Base-by-base conservation (phyloP, 2,329 filamentous ascomycete genomes). In the Alternaria triticina region DNA sequence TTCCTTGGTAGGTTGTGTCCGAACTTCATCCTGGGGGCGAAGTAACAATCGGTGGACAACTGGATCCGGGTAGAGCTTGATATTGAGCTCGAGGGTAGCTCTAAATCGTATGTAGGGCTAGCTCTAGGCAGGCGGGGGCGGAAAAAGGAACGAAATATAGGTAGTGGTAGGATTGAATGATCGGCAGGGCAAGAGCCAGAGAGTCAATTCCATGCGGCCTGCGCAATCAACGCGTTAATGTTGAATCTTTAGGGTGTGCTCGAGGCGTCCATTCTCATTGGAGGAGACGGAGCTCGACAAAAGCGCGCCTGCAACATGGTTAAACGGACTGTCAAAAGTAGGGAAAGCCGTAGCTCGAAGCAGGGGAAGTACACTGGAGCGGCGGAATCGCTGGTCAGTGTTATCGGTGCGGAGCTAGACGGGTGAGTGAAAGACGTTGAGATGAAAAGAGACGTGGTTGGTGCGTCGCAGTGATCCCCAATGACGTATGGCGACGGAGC, bases 1-100 rank as follows among this genome's bases (percentile, higher is more conserved):
- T 94, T 94, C 51, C 91, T 89, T 17, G 92, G 88, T 59, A 96
- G 86, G 59, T 84, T 84, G 72, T 85, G 83, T 7, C 82, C 84
- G 68, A 85, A 84, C 73, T 84, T 83, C 82, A 83, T 83, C 43
- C 66, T 63, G 66, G 22, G 27, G 12, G 20, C 20, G 13, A 8
- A 25, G 57, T 33, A 23, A 62, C 33, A 23, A 52, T 54, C 30
- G 17, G 28, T 28, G 27, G 33, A 45, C 36, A 52, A 28, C 47
- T 50, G 22, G 49, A 13, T 36, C 51, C 30, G 30, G 50, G 20
- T 17, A n/a, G 30, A 49, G 55, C 23, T 50, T 30, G 49, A 59
- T 40, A 30, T 22, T 12, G 54, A 59, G 54, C 49, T 30, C 13
- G n/a, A 33, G 11, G 27, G 28, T 54, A 45, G 40, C 27, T 28